Evolutionary conservation across 139 green algal species (phyloP).

Genomic region (Tetraselmis chui): DNA sequence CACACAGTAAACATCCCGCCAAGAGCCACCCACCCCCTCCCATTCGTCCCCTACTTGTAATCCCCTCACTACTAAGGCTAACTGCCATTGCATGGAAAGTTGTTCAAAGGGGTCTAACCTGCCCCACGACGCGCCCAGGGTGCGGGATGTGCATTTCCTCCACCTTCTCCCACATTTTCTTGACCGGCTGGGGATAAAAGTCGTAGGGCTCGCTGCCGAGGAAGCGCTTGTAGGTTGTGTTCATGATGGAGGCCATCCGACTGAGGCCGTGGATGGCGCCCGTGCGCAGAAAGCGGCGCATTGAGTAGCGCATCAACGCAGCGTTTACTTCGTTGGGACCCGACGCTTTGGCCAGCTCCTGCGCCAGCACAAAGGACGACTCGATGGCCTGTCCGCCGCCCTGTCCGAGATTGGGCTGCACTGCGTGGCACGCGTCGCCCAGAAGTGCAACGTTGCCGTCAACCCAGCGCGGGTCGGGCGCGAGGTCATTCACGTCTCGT

Average conservation of each 20-base stretch:
- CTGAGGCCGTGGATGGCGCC: slow-evolving; percentile 86
- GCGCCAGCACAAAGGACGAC: slow-evolving; percentile 70
- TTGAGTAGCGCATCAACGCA: slow-evolving; percentile 47
- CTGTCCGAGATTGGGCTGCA: slow-evolving; percentile 97
- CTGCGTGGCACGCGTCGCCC: slow-evolving; percentile 91
- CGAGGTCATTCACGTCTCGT: too few species aligned
- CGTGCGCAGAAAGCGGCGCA: slow-evolving; percentile 61
- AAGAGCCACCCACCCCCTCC: background rate
- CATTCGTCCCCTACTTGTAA: background rate
- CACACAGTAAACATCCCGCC: slow-evolving; percentile 1
- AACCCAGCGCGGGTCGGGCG: too few species aligned
- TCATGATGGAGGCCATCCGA: slow-evolving; percentile 78
- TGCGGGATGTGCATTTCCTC: slow-evolving; percentile 94
- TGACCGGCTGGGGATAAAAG: slow-evolving; percentile 34
- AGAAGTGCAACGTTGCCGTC: slow-evolving; percentile 82
- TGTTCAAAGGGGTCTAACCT: background rate
- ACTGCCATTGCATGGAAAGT: background rate
- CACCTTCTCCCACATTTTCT: too few species aligned
- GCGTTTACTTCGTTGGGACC: background rate
- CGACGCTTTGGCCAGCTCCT: slow-evolving; percentile 38
- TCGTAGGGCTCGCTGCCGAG: slow-evolving; percentile 62
- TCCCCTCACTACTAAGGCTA: background rate
- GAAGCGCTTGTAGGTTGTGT: slow-evolving; percentile 78
- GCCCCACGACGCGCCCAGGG: slow-evolving; percentile 75
- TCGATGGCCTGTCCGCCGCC: slow-evolving; percentile 94